Conservation (phyloP, 805 yeast genomes). For the Wickerhamomyces chaumierensis region DNA sequence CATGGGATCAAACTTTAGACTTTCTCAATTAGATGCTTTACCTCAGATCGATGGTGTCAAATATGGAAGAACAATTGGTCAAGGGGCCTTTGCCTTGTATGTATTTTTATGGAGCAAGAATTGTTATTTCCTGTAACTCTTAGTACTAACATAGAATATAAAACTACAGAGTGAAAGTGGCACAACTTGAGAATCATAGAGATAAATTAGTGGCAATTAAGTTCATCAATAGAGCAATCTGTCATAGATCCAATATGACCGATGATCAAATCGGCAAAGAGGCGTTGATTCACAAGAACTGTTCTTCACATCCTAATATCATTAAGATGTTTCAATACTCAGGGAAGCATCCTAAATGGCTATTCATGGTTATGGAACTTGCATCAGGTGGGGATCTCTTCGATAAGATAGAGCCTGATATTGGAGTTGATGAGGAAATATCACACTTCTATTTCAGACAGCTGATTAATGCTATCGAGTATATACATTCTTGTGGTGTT, state of each 20-base stretch:
- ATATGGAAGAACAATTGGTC: slow-evolving; percentile 46
- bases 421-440: slow-evolving; percentile 53
- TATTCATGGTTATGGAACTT: slow-evolving; percentile 57
- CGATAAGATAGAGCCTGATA: slow-evolving; percentile 69
- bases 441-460: slow-evolving; percentile 65
- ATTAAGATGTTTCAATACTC: slow-evolving; percentile 37
- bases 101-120: no score
- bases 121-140: not conserved
- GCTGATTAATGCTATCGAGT: slow-evolving; percentile 46
- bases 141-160: not conserved
- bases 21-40: slow-evolving; percentile 35
- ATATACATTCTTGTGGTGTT: slow-evolving; percentile 50
- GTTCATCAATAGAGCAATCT: slow-evolving; percentile 34
- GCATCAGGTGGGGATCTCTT: slow-evolving; percentile 71
- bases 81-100: slow-evolving; percentile 55
- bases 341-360: slow-evolving; percentile 43
- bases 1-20: slow-evolving; percentile 18
- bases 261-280: slow-evolving; percentile 39
- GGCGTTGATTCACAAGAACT: slow-evolving; percentile 44
- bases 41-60: slow-evolving; percentile 37
- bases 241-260: slow-evolving; percentile 23
- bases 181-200: slow-evolving; percentile 24
- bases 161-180: slow-evolving; percentile 34
- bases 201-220: slow-evolving; percentile 42
- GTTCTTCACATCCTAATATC: slow-evolving; percentile 50